Base-by-base conservation (phyloP, 768 basidiomycete genomes). In the Amanita polypyramis region DNA sequence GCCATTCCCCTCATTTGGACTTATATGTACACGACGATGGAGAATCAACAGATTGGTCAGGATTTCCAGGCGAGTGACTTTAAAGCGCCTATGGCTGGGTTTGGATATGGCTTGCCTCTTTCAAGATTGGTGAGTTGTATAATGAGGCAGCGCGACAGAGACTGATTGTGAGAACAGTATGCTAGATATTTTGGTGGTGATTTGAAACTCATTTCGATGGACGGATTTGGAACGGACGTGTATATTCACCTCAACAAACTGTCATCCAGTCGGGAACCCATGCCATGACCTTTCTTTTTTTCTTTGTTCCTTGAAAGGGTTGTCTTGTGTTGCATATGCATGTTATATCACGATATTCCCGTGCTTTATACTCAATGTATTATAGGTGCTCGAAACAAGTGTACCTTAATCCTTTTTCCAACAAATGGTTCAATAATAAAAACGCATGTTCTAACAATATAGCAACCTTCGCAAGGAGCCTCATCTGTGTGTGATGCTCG, bases 1-100 rank as follows among this genome's bases (percentile, higher is more conserved):
- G 89, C 90, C 0, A 85, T 98, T 12, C 91, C 93, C 6, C 74
- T 94, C 39, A 95, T 99, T 45, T 99, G 96, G 96, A 99, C 95
- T 50, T 98, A 93, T 63, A 95, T 96, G 90, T 91, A 91, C 56
- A 91, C 89, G 43, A 91, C 84, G 10, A 86, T 88, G 87, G 74
- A 77, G 61, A 72, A 75, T 10, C 76, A 82, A 63, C 75, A 73
- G 12, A 75, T 88, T 39, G 85, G 82, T 54, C 79, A 82, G 63
- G 79, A 89, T 53, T 87, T 92, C 55, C 77, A 83, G 53, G 82
- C 79, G 37, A 83, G 79, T 47, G 93, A 98, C 62, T 97, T 98
- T 65, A 85, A 91, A 62, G 95, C 95, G 2, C 95, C 95, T 0
- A 94, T 98, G 92, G 95, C 95, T 32, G 95, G 96, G 0, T 96